phyloP scores from a whole-genome alignment of 306 rosid species.

The Psophocarpus tetragonolobus region DNA sequence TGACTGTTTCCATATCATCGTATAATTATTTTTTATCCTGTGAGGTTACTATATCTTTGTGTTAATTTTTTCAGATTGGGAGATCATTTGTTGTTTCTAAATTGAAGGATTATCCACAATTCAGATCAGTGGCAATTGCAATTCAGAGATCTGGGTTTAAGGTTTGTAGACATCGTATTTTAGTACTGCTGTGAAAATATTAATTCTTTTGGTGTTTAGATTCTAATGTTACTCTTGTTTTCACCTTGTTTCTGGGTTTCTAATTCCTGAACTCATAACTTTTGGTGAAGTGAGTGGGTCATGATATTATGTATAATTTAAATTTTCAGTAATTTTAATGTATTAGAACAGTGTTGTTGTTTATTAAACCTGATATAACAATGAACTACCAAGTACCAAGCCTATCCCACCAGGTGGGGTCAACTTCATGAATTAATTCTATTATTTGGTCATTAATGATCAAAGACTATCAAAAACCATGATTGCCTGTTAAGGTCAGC shows the following conservation, averaged over 20 bases:
- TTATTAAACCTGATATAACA: neutral
- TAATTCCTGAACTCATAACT: constrained; percentile 1
- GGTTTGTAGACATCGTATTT: constrained; percentile 49
- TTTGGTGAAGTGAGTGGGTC: neutral
- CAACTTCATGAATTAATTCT: neutral
- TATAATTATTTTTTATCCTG: neutral
- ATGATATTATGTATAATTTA: constrained; percentile 13
- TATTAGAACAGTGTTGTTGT: constrained; percentile 16
- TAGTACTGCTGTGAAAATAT: constrained; percentile 3
- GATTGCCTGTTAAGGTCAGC: neutral
- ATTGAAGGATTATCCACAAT: constrained; percentile 95
- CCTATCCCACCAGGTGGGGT: neutral
- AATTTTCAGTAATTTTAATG: constrained; percentile 1
- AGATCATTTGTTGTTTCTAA: constrained; percentile 81
- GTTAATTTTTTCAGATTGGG: constrained; percentile 71
- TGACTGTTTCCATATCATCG: constrained; percentile 12
- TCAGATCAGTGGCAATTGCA: constrained; percentile 85
- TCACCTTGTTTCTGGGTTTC: neutral
- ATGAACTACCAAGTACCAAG: neutral
- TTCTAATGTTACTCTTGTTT: constrained; percentile 11
- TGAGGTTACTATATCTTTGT: constrained; percentile 30
- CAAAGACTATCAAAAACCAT: neutral
- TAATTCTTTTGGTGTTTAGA: neutral
- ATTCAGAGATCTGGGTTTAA: constrained; percentile 77
- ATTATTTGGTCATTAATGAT: neutral